phyloP scores from a whole-genome alignment of 108 stramenopile species.

The Bacterosira constricta region DNA sequence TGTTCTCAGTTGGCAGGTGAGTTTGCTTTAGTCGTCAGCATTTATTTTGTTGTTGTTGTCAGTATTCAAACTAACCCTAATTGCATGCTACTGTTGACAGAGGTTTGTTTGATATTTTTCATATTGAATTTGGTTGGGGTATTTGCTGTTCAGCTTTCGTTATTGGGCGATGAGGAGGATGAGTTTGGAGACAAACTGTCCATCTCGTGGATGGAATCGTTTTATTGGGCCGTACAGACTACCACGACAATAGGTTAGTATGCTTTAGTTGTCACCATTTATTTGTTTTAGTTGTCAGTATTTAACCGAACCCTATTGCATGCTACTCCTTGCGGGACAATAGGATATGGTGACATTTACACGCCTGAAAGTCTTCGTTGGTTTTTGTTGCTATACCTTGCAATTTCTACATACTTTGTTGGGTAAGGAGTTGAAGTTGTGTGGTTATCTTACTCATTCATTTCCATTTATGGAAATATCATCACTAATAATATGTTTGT shows the following conservation, averaged over 20 bases:
- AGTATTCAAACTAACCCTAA: too few species aligned
- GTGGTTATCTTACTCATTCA: too few species aligned
- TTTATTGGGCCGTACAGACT: conserved; percentile 68
- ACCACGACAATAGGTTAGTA: conserved; percentile 22
- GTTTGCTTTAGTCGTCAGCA: too few species aligned
- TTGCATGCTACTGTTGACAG: too few species aligned
- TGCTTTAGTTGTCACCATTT: neutral
- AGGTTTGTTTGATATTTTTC: conserved; percentile 41
- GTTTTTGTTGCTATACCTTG: conserved; percentile 56
- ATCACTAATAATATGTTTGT: too few species aligned
- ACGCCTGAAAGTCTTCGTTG: conserved; percentile 49
- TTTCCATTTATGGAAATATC: too few species aligned
- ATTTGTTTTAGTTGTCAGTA: neutral
- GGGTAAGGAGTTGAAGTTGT: too few species aligned
- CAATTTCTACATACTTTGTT: conserved; percentile 52
- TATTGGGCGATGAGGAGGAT: conserved; percentile 27
- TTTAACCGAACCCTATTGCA: conserved; percentile 9
- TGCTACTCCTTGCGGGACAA: conserved; percentile 4
- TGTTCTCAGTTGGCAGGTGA: conserved; percentile 8
- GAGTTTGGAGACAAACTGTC: too few species aligned
- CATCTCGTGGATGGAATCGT: conserved; percentile 58
- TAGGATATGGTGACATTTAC: conserved; percentile 56
- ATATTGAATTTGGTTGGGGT: conserved; percentile 51
- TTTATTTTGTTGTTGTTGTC: too few species aligned
- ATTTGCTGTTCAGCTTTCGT: conserved; percentile 27